Percentiles rank a stretch among this genome's conserved stretches.
phyloP scores from a whole-genome alignment of 805 yeast genomes.

The Cyberlindnera euphorbiiphila region DNA sequence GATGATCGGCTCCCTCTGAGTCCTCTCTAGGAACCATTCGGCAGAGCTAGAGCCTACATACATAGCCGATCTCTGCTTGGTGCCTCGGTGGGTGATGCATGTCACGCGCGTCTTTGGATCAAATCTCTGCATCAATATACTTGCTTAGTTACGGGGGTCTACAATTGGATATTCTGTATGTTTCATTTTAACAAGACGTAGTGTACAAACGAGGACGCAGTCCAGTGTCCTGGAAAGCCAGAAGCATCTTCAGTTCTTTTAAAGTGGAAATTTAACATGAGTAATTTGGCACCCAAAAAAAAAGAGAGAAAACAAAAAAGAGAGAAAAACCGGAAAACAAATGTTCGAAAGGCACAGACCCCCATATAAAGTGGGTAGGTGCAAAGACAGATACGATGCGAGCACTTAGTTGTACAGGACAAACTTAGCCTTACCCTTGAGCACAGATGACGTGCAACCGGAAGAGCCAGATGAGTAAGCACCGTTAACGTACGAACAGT shows the following conservation, averaged over 20 bases:
- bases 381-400: too few species aligned
- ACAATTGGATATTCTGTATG: not conserved
- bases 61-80: too few species aligned
- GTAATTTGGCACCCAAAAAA: not conserved
- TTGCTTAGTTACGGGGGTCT: not conserved
- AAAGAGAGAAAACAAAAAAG: not conserved
- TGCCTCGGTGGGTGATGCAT: too few species aligned
- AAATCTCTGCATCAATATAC: too few species aligned
- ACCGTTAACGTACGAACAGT: slow-evolving; percentile 80
- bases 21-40: too few species aligned
- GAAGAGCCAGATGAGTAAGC: slow-evolving; percentile 60
- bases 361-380: too few species aligned
- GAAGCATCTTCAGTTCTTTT: slow-evolving; percentile 1
- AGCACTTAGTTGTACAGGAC: slow-evolving; percentile 54
- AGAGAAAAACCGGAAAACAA: not conserved
- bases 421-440: slow-evolving; percentile 77
- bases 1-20: too few species aligned
- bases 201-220: not conserved
- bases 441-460: slow-evolving; percentile 93
- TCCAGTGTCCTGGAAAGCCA: not conserved
- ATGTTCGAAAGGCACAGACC: too few species aligned
- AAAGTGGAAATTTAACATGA: not conserved
- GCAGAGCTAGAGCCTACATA: too few species aligned
- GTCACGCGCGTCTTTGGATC: too few species aligned
- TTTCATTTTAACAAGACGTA: not conserved